These are phyloP conservation scores for Pistacia integerrima DNA, from an alignment of 345 rosid species.

Conservation along the genomic window DNA sequence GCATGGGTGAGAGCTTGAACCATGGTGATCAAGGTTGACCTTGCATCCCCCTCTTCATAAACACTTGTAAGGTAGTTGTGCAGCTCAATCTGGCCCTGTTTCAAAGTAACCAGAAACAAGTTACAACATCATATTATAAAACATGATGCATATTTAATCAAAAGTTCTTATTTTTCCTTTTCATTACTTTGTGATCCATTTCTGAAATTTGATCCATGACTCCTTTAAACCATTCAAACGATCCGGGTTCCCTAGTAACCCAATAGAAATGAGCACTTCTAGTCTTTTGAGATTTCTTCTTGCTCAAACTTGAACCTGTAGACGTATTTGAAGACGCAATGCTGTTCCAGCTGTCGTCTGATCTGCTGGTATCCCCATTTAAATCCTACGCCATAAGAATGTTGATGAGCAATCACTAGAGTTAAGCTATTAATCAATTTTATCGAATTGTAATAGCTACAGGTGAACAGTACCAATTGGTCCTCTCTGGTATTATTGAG, in stretches of 20 bases:
- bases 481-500: constrained; percentile 77
- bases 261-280: constrained; percentile 88
- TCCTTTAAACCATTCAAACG: constrained; percentile 96
- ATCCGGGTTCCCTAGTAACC: constrained; percentile 96
- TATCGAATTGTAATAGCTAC: not conserved
- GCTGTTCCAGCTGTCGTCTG: constrained; percentile 76
- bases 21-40: constrained; percentile 94
- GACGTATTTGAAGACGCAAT: constrained; percentile 57
- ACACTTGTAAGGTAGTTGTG: constrained; percentile 97
- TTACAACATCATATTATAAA: not conserved
- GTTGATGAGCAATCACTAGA: not conserved
- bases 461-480: constrained; percentile 44
- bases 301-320: constrained; percentile 34
- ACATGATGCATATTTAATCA: not conserved
- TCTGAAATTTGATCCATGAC: constrained; percentile 95
- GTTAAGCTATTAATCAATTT: not conserved
- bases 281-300: constrained; percentile 56
- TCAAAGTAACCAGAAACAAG: constrained; percentile 6
- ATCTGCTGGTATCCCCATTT: constrained; percentile 62
- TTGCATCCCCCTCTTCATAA: constrained; percentile 97
- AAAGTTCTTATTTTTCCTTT: not conserved
- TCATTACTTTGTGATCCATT: constrained; percentile 78
- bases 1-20: constrained; percentile 98
- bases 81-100: constrained; percentile 91
- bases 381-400: constrained; percentile 42